Evolutionary conservation across 805 yeast species (phyloP).

Genomic region (Monosporozyma aerobia): DNA sequence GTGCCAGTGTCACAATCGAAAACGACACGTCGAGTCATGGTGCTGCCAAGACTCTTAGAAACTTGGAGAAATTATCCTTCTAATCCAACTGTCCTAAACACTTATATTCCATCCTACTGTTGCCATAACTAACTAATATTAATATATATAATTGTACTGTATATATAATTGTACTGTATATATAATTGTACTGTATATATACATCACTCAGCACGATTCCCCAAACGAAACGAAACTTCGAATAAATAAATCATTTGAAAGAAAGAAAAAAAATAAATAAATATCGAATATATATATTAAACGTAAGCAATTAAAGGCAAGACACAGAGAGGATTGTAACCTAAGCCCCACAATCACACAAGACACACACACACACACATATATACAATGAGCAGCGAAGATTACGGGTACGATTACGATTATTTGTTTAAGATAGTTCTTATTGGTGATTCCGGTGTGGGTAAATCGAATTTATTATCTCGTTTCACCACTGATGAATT

Average conservation of each 20-base stretch:
- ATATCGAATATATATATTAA: neutral
- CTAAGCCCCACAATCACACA: neutral
- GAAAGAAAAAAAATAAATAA: neutral
- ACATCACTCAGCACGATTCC: neutral
- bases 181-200: too few relatives aligned
- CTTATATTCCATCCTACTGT: neutral
- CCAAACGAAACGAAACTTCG: neutral
- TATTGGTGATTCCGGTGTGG: constrained; percentile 96
- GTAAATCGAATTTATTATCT: constrained; percentile 86
- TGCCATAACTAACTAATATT: too few relatives aligned
- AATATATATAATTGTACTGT: too few relatives aligned
- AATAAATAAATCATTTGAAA: neutral
- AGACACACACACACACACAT: neutral
- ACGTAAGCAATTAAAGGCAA: neutral
- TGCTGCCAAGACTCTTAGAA: constrained; percentile 3
- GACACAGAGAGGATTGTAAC: neutral
- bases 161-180: too few relatives aligned
- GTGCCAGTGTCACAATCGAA: constrained; percentile 58
- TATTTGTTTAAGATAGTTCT: constrained; percentile 86
- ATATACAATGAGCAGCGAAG: constrained; percentile 38
- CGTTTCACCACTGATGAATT: constrained; percentile 95
- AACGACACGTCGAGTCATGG: constrained; percentile 25
- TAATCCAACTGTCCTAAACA: neutral
- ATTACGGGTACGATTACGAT: constrained; percentile 75
- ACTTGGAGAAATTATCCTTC: constrained; percentile 2